Base-by-base conservation (phyloP, 2,329 filamentous ascomycete species). In the Orbilia quercus region DNA sequence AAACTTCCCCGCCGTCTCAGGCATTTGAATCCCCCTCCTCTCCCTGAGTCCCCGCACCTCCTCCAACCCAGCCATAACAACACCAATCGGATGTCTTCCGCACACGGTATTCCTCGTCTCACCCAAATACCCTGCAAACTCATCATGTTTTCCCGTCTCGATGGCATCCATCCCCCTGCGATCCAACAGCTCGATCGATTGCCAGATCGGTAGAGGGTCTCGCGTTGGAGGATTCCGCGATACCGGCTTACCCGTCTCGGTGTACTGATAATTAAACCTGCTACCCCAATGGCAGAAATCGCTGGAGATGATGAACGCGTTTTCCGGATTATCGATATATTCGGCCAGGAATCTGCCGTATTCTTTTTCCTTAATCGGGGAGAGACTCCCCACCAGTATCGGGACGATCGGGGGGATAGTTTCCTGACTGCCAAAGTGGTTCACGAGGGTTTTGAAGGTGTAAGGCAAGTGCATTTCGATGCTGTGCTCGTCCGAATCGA, bases 231-330 rank as follows among this genome's bases (percentile, higher is more conserved):
- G 16, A 45, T 20, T 38, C 34, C 22, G 6, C 34, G 3, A 67
- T 0, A 75, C 79, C 14, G 81, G 84, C 31, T 66, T 80, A 0
- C 78, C 0, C 20, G 42, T 25, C n/a, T 82, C 78, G 5, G 45
- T 3, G 70, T 90, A 90, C 25, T 88, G 91, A 80, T 98, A 99
- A 63, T 85, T 83, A 80, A 97, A 99, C 53, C 91, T 85, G 0
- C 84, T 77, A 9, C 95, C 95, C 95, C 95, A 99, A 81, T 99
- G 95, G 76, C 94, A 97, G 80, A 99, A 99, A 80, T 99, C 95
- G 0, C 92, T 96, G 80, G 91, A 95, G 75, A 98, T 86, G 73
- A 99, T 86, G 79, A 98, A 97, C 1, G 89, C 88, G 73, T 91
- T 96, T 11, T 85, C 82, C 0, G 89, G 86, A 76, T 96, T 90